Percentiles rank a stretch among this genome's conserved stretches.
phyloP scores from a whole-genome alignment of 1,139 yeast species.

The Geotrichum klebahnii region DNA sequence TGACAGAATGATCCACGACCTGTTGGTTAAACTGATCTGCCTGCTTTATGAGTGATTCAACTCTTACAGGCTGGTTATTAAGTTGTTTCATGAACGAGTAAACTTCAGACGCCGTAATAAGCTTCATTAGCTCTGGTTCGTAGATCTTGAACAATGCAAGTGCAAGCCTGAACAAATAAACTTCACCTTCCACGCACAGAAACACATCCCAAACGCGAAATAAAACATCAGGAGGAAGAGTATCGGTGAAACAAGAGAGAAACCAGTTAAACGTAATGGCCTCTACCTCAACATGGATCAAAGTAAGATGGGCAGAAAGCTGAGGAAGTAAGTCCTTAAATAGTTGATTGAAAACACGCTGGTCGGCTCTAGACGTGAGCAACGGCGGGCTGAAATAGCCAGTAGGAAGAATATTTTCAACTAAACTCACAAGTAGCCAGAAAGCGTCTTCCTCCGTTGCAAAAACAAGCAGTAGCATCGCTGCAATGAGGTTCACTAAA shows the following conservation, averaged over 20 bases:
- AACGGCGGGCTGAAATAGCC: conserved; percentile 48
- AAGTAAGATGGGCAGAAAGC: conserved; percentile 41
- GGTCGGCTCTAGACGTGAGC: conserved; percentile 44
- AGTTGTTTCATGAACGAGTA: conserved; percentile 47
- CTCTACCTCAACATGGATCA: conserved; percentile 47
- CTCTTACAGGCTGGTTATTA: conserved; percentile 32
- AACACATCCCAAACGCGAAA: conserved; percentile 53
- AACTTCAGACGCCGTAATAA: conserved; percentile 42
- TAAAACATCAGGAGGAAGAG: conserved; percentile 52
- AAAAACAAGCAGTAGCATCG: conserved; percentile 48
- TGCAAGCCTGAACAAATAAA: conserved; percentile 40
- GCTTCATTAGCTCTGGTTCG: conserved; percentile 39
- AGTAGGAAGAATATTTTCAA: conserved; percentile 51
- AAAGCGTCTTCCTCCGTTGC: conserved; percentile 55
- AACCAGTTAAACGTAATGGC: conserved; percentile 59
- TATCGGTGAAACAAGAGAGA: conserved; percentile 52
- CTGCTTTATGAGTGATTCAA: conserved; percentile 32
- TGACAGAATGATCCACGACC: conserved; percentile 24
- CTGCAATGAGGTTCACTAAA: conserved; percentile 56
- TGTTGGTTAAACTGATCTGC: conserved; percentile 23
- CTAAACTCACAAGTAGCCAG: conserved; percentile 52
- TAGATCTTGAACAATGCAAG: conserved; percentile 45
- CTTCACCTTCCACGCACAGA: conserved; percentile 44
- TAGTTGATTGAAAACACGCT: conserved; percentile 36
- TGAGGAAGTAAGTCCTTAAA: conserved; percentile 41